Evolutionary conservation across 2,329 filamentous ascomycete genomes (phyloP).

Genomic region (Phyllosticta citriasiana): DNA sequence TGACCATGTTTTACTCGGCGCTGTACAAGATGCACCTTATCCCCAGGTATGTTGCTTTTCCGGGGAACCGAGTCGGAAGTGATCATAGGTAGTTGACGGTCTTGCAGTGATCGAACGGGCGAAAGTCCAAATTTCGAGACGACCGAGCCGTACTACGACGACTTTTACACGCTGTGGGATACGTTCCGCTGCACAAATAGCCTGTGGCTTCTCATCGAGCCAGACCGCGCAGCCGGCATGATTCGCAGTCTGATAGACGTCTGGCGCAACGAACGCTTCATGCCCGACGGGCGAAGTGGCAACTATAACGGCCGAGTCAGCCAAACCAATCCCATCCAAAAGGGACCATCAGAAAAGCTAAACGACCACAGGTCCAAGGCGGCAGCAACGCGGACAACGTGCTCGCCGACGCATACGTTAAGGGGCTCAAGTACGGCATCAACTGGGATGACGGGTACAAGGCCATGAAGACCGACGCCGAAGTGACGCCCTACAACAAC

Average conservation of each 20-base stretch:
- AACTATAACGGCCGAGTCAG: constrained; percentile 22
- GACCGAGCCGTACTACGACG: constrained; percentile 27
- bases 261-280: constrained; percentile 21
- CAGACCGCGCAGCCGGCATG: constrained; percentile 9
- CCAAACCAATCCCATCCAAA: not conserved
- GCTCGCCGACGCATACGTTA: constrained; percentile 25
- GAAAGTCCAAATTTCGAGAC: constrained; percentile 20
- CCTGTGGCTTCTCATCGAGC: constrained; percentile 14
- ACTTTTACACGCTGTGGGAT: constrained; percentile 15
- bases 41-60: constrained; percentile 7
- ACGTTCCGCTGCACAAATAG: constrained; percentile 12
- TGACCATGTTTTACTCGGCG: constrained; percentile 22
- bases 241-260: constrained; percentile 15
- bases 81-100: constrained; percentile 7
- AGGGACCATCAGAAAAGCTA: constrained; percentile 17
- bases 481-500: constrained; percentile 13
- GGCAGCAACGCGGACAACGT: constrained; percentile 27
- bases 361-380: constrained; percentile 17
- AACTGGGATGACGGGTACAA: constrained; percentile 25
- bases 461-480: constrained; percentile 17
- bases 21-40: constrained; percentile 28
- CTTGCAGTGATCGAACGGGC: constrained; percentile 15
- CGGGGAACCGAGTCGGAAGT: not conserved
- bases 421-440: constrained; percentile 19
- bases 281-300: constrained; percentile 25